Evolutionary conservation across 306 rosid genomes (phyloP).

Genomic region (Fragaria iinumae): DNA sequence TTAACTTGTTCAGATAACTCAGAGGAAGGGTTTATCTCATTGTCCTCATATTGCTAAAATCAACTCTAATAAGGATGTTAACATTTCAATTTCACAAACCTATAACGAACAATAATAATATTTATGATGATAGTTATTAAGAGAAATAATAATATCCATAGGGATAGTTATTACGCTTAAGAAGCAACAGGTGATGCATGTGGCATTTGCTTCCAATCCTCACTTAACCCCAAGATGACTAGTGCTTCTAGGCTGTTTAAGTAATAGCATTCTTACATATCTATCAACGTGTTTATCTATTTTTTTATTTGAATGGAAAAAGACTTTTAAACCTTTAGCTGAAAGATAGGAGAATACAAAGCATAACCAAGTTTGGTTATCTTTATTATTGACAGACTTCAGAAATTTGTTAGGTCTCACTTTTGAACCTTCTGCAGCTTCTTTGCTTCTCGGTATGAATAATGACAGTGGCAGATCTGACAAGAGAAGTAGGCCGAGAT

Average conservation of each 20-base stretch:
- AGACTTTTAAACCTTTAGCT: not conserved
- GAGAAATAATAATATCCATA: not conserved
- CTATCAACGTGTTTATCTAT: not conserved
- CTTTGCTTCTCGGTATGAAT: constrained; percentile 77
- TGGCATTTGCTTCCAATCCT: constrained; percentile 6
- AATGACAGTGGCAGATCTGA: constrained; percentile 61
- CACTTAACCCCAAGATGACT: not conserved
- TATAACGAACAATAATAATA: not conserved
- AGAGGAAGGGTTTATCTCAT: not conserved
- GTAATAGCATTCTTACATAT: not conserved
- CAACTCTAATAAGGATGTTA: not conserved
- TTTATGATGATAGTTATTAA: not conserved
- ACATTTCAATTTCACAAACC: not conserved
- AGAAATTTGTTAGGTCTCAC: constrained; percentile 31
- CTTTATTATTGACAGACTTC: not conserved
- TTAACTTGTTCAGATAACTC: not conserved
- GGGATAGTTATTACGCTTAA: not conserved
- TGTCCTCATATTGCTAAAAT: constrained; percentile 4
- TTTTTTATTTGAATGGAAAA: not conserved
- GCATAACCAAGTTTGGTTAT: constrained; percentile 12
- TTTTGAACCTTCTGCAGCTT: constrained; percentile 58
- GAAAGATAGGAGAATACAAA: not conserved
- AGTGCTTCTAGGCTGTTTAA: not conserved
- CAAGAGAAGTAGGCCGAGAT: constrained; percentile 60
- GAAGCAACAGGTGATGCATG: not conserved